Evolutionary conservation across 73 alveolate species (phyloP), one percentile per base, ranked within the genome.

Genomic region (Paramecium caudatum): DNA sequence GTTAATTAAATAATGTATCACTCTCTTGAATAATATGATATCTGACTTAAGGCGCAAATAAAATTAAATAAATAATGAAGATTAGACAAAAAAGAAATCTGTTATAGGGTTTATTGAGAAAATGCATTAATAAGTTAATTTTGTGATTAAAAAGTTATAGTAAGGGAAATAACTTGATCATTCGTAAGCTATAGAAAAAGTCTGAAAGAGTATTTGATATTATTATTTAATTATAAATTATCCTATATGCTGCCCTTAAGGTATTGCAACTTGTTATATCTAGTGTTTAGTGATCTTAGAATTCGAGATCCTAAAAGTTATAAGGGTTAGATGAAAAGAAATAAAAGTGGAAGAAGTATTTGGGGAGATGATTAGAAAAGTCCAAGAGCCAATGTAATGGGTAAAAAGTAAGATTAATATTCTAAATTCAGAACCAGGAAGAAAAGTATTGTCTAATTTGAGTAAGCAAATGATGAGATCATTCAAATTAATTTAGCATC

Each of bases 351-450:
- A 55, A 55, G 80, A 10, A 55, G 30, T 23, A 27, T 55, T 27
- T 55, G 80, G 80, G 8, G 30, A 55, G 30, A 55, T 55, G 80
- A 55, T 23, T 55, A 55, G 27, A 55, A 55, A 55, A 55, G 80
- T 55, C 80, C 80, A 7, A 55, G 80, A 55, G 80, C 43, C 4
- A 55, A 55, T 55, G 19, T 55, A 5, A 16, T 27, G 30, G 23
- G 30, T 37, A 55, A 21, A 55, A 55, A 55, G 80, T 55, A 55
- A 10, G 23, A 21, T 10, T 55, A 27, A 55, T 10, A 55, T 55
- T 55, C 23, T 27, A 27, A 10, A 55, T 17, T 6, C 9, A 55
- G 80, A 55, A 43, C 10, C 4, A 55, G 80, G 32, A 55, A 55
- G 30, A 55, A 55, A 43, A 55, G 80, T 55, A 55, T 43, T 55